A percentile compares a stretch with the other conserved stretches of the same genome.
Evolutionary conservation across 805 yeast genomes (phyloP).

Genomic region (Wickerhamomyces strasburgensis): DNA sequence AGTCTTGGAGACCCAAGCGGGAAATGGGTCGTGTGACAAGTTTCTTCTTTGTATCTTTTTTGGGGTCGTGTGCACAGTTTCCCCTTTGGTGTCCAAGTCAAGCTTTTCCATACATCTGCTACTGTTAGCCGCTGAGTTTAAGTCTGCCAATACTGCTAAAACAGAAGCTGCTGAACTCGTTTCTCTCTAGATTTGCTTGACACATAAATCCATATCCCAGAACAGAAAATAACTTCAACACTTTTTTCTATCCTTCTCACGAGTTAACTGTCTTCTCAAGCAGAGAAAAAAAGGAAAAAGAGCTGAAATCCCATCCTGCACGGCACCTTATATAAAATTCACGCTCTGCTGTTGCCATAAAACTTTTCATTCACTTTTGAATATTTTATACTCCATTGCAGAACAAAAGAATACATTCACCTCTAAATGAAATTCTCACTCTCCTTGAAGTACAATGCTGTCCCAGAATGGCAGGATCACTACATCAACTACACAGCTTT

Average conservation of each 20-base stretch:
- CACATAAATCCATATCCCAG: neutral
- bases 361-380: too few species aligned
- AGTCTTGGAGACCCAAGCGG: neutral
- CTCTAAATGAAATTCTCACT: slow-evolving; percentile 71
- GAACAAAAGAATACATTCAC: too few species aligned
- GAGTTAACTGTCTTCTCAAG: too few species aligned
- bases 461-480: slow-evolving; percentile 85
- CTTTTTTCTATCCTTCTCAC: slow-evolving; percentile 1
- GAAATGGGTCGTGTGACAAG: slow-evolving; percentile 2
- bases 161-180: neutral
- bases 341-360: too few species aligned
- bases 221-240: neutral
- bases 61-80: slow-evolving; percentile 8
- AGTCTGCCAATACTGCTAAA: too few species aligned
- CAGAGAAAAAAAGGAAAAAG: too few species aligned
- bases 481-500: slow-evolving; percentile 65
- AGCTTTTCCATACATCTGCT: neutral
- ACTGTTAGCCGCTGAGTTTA: neutral
- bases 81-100: neutral
- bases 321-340: too few species aligned
- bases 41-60: neutral
- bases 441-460: slow-evolving; percentile 59
- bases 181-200: neutral
- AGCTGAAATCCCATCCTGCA: too few species aligned
- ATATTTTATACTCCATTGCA: too few species aligned